These are phyloP conservation scores for Dittrichia graveolens DNA, from an alignment of 129 eudicot species.

Conservation along the genomic window DNA sequence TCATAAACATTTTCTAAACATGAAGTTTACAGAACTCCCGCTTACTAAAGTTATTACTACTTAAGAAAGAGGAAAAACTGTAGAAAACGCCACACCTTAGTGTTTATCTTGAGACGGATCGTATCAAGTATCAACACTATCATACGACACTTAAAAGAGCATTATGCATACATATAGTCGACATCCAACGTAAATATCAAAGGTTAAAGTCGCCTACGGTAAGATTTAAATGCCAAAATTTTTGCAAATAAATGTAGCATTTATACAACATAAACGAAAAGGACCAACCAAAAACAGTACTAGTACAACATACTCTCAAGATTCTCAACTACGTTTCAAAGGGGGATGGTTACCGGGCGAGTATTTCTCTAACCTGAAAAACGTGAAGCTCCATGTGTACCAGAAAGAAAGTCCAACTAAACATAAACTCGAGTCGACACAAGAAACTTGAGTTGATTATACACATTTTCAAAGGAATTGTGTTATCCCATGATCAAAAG, in stretches of 20 bases:
- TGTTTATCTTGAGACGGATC: too few relatives aligned
- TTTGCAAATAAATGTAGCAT: conserved; percentile 30
- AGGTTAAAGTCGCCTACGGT: not conserved
- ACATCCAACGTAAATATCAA: not conserved
- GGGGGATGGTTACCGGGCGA: not conserved
- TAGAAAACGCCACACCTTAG: too few relatives aligned
- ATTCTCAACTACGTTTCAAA: conserved; percentile 18
- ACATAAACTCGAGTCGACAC: conserved; percentile 18
- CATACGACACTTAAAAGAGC: not conserved
- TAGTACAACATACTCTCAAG: conserved; percentile 39
- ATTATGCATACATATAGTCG: not conserved
- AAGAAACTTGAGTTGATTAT: conserved; percentile 35
- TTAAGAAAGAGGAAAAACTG: too few relatives aligned
- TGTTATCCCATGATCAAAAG: conserved; percentile 25
- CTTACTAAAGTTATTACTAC: too few relatives aligned
- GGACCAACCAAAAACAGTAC: conserved; percentile 12
- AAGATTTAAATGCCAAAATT: conserved; percentile 24
- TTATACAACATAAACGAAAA: conserved; percentile 27
- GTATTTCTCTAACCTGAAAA: conserved; percentile 23
- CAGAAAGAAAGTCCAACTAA: conserved; percentile 9
- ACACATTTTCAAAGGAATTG: conserved; percentile 52
- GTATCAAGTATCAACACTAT: not conserved
- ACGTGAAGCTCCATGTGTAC: not conserved
- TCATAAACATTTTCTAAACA: too few relatives aligned
- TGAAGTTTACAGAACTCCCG: too few relatives aligned